Evolutionary conservation across 2,329 filamentous ascomycete species (phyloP), one percentile per base, ranked within the genome.

Genomic region (Penicillium olsonii): DNA sequence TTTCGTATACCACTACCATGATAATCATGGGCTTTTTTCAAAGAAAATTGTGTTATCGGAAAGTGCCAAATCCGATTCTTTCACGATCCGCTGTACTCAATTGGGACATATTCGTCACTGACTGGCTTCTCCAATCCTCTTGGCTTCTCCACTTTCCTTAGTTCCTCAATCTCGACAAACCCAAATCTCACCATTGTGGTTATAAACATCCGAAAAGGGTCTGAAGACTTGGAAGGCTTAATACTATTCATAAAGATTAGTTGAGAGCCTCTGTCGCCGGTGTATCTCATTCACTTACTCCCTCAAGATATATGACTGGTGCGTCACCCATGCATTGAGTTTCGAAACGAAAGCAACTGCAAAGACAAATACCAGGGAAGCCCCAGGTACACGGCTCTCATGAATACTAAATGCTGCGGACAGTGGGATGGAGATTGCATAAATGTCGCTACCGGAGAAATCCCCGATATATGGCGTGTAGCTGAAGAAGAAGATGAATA

Each of bases 401-500:
- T 49, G 35, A 31, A 49, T 19, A 20, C 34, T 40, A 4, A 49
- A 3, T 12, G 8, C 8, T 4, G 46, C 34, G 9, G 46, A 20
- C 10, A 49, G 15, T 7, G 46, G 46, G 27, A 49, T 44, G 11
- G 46, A 40, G 17, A 49, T 2, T 5, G 46, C 17, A 12, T 49
- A 49, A 8, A 49, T 40, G 4, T 24, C n/a, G 19, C 46, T 44
- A 7, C 22, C 12, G 2, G 40, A 33, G 10, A 15, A 29, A 2
- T 11, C n/a, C 2, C 9, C 5, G 4, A 44, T 10, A 14, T 44
- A 49, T 3, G 40, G 40, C 2, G 41, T 49, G 14, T 44, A 35
- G 3, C 4, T 12, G n/a, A 49, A 45, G 26, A 44, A 44, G 26
- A 44, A 49, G 12, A 49, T 49, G 3, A 11, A 40, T 18, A 49